Evolutionary conservation across 441 rosid genomes (phyloP), one percentile per base, ranked within the genome.

Genomic region (Syzygium syzygioides): DNA sequence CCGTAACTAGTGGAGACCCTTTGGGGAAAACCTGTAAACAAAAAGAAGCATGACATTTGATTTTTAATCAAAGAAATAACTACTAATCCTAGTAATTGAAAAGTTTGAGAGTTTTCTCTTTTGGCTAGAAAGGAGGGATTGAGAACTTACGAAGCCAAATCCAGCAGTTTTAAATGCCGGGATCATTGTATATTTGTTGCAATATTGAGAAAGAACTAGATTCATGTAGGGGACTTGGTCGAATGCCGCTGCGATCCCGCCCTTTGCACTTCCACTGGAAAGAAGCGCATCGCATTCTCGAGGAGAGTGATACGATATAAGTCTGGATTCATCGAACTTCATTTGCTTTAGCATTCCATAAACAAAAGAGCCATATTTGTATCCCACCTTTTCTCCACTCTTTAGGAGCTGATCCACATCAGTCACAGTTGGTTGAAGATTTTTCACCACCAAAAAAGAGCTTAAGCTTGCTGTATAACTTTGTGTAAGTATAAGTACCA

Each of bases 381-480:
- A 64, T 15, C 76, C 76, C 20, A 64, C 76, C 4, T 8, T 64
- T 64, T 3, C 37, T 15, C 76, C 76, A 64, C 76, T 64, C 4
- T 64, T 30, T 64, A 64, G 76, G 20, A 64, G 76, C 23, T 30
- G 76, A 64, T 64, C 7, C 32, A n/a, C 71, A 62, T 62, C 71
- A 7, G 37, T 0, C 15, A 62, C 7, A n/a, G 71, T 62, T 64
- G 71, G 97, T 80, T 91, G 85, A 66, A 94, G 93, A 79, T 94
- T 89, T 83, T 95, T 90, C 23, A 94, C 95, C 1, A 96, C 94
- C 10, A 96, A 79, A 85, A 93, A 92, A 9, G 96, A 93, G 1
- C 95, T 86, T 41, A 95, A 90, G 80, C 96, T 94, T 15, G 96
- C 96, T 0, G 96, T 92, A 90, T 95, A 95, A 62, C 95, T 94